Evolutionary conservation across 2,329 filamentous ascomycete species (phyloP).

Genomic region (Pseudogymnoascus sp.): DNA sequence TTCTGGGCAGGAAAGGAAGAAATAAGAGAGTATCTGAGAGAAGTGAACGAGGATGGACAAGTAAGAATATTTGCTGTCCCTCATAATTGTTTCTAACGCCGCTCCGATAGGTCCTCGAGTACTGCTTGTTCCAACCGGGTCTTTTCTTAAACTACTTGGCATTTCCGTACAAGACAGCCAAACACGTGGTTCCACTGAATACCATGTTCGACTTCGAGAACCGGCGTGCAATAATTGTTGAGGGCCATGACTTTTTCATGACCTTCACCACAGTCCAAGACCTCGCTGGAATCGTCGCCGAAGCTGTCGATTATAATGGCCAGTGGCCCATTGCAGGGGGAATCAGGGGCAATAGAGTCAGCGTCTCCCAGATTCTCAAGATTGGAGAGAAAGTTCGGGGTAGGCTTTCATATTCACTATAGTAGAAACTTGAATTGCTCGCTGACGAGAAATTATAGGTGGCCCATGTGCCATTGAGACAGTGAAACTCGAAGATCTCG

Average conservation of each 20-base stretch:
- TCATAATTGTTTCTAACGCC: neutral
- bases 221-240: slow-evolving; percentile 35
- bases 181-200: slow-evolving; percentile 28
- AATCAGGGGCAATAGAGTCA: slow-evolving; percentile 25
- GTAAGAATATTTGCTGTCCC: slow-evolving; percentile 15
- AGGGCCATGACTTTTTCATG: slow-evolving; percentile 34
- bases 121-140: slow-evolving; percentile 42
- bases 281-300: slow-evolving; percentile 31
- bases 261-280: slow-evolving; percentile 39
- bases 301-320: slow-evolving; percentile 27
- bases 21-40: slow-evolving; percentile 33
- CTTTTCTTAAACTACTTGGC: slow-evolving; percentile 42
- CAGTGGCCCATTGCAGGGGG: slow-evolving; percentile 29
- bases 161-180: slow-evolving; percentile 33
- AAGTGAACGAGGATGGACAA: slow-evolving; percentile 35
- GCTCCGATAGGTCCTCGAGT: slow-evolving; percentile 35
- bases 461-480: slow-evolving; percentile 35
- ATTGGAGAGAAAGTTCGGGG: slow-evolving; percentile 37
- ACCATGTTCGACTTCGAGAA: slow-evolving; percentile 27
- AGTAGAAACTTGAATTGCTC: slow-evolving; percentile 10
- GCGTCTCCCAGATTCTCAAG: slow-evolving; percentile 27
- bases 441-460: slow-evolving; percentile 23
- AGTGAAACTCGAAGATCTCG: slow-evolving; percentile 40
- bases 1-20: slow-evolving; percentile 35
- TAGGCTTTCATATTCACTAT: slow-evolving; percentile 15